Base-by-base conservation (phyloP, 306 rosid species). In the Glycine latifolia region DNA sequence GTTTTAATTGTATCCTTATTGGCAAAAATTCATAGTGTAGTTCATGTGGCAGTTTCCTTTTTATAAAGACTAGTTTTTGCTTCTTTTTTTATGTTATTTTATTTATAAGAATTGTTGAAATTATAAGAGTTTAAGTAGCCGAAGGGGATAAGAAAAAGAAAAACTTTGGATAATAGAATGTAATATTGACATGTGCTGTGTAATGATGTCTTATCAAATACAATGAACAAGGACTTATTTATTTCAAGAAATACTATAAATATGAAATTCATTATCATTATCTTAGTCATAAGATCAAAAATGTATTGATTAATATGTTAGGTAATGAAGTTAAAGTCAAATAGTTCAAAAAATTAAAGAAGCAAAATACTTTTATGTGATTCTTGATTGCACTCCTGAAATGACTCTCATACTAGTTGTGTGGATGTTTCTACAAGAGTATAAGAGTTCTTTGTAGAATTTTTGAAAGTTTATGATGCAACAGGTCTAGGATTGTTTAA, bases 1-100 rank as follows among this genome's bases (percentile, higher is more conserved):
- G 68, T 81, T 66, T 54, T 81, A n/a, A 73, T 9, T 73, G 67
- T 73, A 39, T 52, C 46, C 58, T 39, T 37, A 8, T 49, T 16
- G 2, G 17, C 60, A 47, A 71, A 31, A 50, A 37, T 73, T 62
- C 48, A 60, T 33, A 15, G 26, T 62, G 41, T 61, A 17, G 54
- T 52, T 20, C 39, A 50, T 71, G 67, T 67, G 44, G 37, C 61
- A 17, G 48, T 13, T 67, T 54, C 54, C 6, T 20, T 9, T 39
- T 7, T 63, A 5, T 62, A 2, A 13, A 63, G 13, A 31, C 31
- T 10, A 39, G 20, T 67, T 67, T 67, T 52, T 50, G 73, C 17
- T 65, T 66, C 41, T 39, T 20, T 20, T 26, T 26, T 26, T 26
- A 41, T 53, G 4, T 67, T 67, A 26, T 26, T 41, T 26, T 26